Evolutionary conservation across 257 asterid genomes (phyloP).

Genomic region (Solanum sparsipilum): DNA sequence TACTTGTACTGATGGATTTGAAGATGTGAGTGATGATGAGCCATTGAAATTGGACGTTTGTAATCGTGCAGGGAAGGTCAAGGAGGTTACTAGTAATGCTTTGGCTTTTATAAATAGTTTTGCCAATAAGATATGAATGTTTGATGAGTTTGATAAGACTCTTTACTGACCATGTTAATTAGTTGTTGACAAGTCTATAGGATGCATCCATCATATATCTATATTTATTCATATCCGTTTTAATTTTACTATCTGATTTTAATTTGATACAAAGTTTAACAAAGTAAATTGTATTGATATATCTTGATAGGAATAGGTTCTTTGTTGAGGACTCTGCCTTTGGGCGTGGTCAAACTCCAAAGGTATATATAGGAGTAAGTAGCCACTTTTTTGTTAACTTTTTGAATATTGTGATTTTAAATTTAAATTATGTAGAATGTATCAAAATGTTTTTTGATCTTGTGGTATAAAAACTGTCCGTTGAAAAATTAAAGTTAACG

Average conservation of each 20-base stretch:
- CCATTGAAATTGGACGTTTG: conserved; percentile 40
- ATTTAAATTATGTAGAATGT: background rate
- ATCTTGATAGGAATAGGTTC: background rate
- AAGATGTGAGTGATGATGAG: conserved; percentile 29
- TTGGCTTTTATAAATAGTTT: conserved; percentile 62
- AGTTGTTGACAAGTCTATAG: background rate
- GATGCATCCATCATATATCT: background rate
- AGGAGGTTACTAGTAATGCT: conserved; percentile 75
- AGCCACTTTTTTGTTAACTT: background rate
- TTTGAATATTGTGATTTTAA: background rate
- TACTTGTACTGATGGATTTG: conserved; percentile 81
- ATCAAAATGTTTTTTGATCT: background rate
- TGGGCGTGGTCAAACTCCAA: background rate
- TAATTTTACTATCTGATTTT: background rate
- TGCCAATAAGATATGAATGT: conserved; percentile 23
- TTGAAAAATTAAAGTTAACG: background rate
- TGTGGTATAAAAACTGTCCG: accelerated
- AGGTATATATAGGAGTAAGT: background rate
- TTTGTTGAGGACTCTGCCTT: background rate
- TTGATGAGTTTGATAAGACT: background rate
- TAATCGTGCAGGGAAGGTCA: conserved; percentile 32
- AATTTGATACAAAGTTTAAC: accelerated
- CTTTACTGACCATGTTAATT: background rate
- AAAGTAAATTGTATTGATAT: background rate
- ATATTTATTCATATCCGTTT: background rate